These are phyloP conservation scores for Boletellus sp. DNA, from an alignment of 1,284 basidiomycete genomes.

Conservation along the genomic window DNA sequence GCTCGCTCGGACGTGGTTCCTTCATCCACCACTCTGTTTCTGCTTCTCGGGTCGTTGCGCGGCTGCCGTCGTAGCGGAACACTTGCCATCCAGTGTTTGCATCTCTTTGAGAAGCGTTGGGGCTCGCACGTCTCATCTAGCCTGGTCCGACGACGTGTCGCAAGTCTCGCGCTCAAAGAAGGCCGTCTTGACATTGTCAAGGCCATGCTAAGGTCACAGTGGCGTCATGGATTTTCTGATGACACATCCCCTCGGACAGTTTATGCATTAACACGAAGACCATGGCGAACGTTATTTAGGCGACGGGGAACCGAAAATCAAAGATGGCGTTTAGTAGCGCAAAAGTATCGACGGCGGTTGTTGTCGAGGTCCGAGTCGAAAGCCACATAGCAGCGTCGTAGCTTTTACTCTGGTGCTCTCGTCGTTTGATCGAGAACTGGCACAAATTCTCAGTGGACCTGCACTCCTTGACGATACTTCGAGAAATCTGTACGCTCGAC, in stretches of 20 bases:
- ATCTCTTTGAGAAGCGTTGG: slow-evolving; percentile 50
- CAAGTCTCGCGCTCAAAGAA: slow-evolving; percentile 57
- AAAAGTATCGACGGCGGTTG: slow-evolving; percentile 18
- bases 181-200: slow-evolving; percentile 50
- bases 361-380: slow-evolving; percentile 1
- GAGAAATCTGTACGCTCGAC: slow-evolving; percentile 5
- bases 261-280: slow-evolving; percentile 12
- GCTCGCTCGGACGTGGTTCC: slow-evolving; percentile 51
- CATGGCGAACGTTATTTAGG: slow-evolving; percentile 25
- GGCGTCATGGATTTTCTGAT: slow-evolving; percentile 9
- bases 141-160: slow-evolving; percentile 55
- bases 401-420: not conserved
- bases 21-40: slow-evolving; percentile 57
- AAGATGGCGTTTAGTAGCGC: slow-evolving; percentile 27
- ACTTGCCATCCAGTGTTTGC: slow-evolving; percentile 44
- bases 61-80: slow-evolving; percentile 48
- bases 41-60: slow-evolving; percentile 52
- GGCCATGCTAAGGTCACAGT: slow-evolving; percentile 31
- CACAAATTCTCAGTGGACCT: not conserved
- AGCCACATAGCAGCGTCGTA: not conserved
- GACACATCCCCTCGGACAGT: slow-evolving; percentile 9
- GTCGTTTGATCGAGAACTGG: not conserved
- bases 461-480: not conserved
- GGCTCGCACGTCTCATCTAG: slow-evolving; percentile 51
- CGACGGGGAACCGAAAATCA: slow-evolving; percentile 28